Conservation (phyloP, 108 stramenopile genomes). For the Cyclostephanos tholiformis region DNA sequence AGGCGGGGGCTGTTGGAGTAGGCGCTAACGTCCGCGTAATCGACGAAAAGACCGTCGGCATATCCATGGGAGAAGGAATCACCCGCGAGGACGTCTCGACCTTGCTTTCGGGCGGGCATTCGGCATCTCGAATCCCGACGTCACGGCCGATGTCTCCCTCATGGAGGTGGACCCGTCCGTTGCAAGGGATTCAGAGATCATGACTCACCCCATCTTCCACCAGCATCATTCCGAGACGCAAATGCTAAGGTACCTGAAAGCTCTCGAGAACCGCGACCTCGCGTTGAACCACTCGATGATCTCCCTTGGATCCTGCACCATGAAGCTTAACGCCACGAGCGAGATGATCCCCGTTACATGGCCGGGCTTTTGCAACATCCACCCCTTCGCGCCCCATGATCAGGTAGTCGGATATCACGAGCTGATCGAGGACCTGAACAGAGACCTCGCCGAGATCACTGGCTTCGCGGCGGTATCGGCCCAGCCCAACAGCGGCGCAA, state of each 20-base stretch:
- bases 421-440: slow-evolving; percentile 92
- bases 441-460: slow-evolving; percentile 95
- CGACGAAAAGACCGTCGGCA: slow-evolving; percentile 84
- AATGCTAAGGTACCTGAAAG: slow-evolving; percentile 98
- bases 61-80: slow-evolving; percentile 95
- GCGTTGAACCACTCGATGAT: slow-evolving; percentile 99
- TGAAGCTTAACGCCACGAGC: slow-evolving; percentile 98
- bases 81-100: slow-evolving; percentile 76
- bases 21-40: slow-evolving; percentile 94
- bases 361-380: slow-evolving; percentile 95
- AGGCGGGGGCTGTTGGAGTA: slow-evolving; percentile 71
- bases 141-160: slow-evolving; percentile 74
- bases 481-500: slow-evolving; percentile 98
- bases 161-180: slow-evolving; percentile 61
- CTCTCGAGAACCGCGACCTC: slow-evolving; percentile 95
- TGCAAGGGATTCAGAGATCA: slow-evolving; percentile 76
- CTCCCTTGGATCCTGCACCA: slow-evolving; percentile 98
- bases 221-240: slow-evolving; percentile 95
- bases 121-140: slow-evolving; percentile 64
- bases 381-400: slow-evolving; percentile 97
- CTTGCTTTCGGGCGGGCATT: slow-evolving; percentile 82
- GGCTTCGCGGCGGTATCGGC: slow-evolving; percentile 98
- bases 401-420: slow-evolving; percentile 95
- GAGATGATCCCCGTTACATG: slow-evolving; percentile 99
- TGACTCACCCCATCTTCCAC: slow-evolving; percentile 97